Evolutionary conservation across 2,329 filamentous ascomycete genomes (phyloP).

Genomic region (Hypoxylon sp.): DNA sequence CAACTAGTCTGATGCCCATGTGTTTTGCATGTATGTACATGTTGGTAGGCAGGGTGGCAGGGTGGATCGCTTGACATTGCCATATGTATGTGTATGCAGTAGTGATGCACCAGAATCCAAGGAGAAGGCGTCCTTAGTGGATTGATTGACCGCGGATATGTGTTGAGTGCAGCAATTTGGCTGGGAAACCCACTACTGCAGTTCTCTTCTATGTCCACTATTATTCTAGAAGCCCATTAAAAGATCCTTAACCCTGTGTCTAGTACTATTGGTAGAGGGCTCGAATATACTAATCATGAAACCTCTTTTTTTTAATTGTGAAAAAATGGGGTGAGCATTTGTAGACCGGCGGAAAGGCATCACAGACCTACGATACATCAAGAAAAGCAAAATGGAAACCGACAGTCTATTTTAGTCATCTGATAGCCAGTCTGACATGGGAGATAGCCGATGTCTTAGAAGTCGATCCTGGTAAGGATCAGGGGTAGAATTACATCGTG

Average conservation of each 20-base stretch:
- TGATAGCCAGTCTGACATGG: conserved; percentile 34
- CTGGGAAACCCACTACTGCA: conserved; percentile 29
- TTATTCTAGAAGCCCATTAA: conserved; percentile 43
- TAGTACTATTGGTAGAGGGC: conserved; percentile 2
- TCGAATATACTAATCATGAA: conserved; percentile 8
- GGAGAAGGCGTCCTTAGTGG: conserved; percentile 32
- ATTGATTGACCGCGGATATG: conserved; percentile 40
- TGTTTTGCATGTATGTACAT: conserved; percentile 49
- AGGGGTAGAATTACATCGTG: conserved; percentile 40
- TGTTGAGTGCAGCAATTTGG: conserved; percentile 31
- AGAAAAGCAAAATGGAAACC: conserved; percentile 26
- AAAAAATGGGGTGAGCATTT: conserved; percentile 12
- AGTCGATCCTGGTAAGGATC: conserved; percentile 46
- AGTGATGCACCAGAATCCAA: conserved; percentile 35
- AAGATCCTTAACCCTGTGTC: conserved; percentile 2
- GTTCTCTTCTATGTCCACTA: conserved; percentile 27
- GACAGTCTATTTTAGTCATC: conserved; percentile 39
- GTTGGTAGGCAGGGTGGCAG: conserved; percentile 35
- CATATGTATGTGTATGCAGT: conserved; percentile 41
- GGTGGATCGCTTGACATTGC: conserved; percentile 47
- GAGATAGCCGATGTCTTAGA: conserved; percentile 48
- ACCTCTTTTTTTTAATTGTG: conserved; percentile 3
- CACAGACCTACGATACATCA: not conserved
- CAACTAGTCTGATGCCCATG: conserved; percentile 48
- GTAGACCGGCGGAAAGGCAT: conserved; percentile 17